phyloP scores from a whole-genome alignment of 208 protist genomes.

The Leishmania major region DNA sequence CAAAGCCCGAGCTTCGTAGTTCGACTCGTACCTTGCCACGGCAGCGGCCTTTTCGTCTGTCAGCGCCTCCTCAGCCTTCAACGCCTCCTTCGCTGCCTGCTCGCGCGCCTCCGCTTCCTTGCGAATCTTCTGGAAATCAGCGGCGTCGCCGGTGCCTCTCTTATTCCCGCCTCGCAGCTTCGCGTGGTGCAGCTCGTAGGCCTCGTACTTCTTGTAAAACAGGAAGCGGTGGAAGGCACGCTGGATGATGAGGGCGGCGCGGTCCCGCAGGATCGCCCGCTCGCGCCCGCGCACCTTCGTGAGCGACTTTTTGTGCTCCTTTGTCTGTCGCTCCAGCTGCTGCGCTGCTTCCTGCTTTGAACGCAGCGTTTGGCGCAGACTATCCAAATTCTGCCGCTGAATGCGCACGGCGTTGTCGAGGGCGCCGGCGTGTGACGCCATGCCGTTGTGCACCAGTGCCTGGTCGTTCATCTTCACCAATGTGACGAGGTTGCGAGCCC shows the following conservation, averaged over 20 bases:
- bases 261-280: conserved; percentile 27
- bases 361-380: conserved; percentile 68
- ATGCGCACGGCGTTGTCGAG: conserved; percentile 77
- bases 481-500: conserved; percentile 87
- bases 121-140: conserved; percentile 34
- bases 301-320: conserved; percentile 39
- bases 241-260: conserved; percentile 66
- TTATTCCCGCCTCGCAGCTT: conserved; percentile 30
- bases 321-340: conserved; percentile 57
- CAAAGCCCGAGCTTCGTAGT: conserved; percentile 17
- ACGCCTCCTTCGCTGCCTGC: conserved; percentile 28
- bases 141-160: conserved; percentile 4
- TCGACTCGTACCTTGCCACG: conserved; percentile 29
- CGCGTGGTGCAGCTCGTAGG: conserved; percentile 48
- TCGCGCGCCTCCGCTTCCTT: conserved; percentile 35
- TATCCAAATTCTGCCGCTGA: conserved; percentile 87
- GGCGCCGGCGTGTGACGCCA: conserved; percentile 67
- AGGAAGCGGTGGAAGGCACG: conserved; percentile 50
- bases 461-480: conserved; percentile 90
- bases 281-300: conserved; percentile 31
- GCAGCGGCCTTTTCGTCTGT: conserved; percentile 28
- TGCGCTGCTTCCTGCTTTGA: conserved; percentile 70
- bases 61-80: conserved; percentile 21
- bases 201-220: conserved; percentile 43
- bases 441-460: conserved; percentile 69